Evolutionary conservation across 2,329 filamentous ascomycete genomes (phyloP), one percentile per base, ranked within the genome.

Genomic region (Cladophialophora exuberans): DNA sequence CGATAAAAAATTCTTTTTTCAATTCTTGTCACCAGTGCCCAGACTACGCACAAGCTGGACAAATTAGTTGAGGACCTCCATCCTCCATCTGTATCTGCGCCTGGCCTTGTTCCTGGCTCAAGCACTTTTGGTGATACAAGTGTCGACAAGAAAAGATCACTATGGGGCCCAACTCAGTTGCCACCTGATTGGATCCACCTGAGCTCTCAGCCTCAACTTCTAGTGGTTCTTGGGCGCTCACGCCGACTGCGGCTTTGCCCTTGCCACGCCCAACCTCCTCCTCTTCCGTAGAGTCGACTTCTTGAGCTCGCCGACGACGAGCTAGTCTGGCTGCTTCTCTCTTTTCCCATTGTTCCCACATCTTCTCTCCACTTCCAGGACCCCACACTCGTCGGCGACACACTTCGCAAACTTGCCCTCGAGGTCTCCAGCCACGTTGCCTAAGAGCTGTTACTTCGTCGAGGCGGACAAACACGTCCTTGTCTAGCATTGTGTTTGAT

Each of bases 371-470:
- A 0, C 90, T 86, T 0, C 91, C 92, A 0, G 92, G 90, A 0
- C 94, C 95, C 93, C 94, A 99, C 1, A 91, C 82, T 5, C 92
- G 80, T 43, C 83, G 83, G 43, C 86, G 86, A 64, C 95, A 99
- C 1, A 85, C 86, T 71, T 97, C 93, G 68, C 95, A 99, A 0
- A 87, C 87, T 50, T 93, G 92, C 0, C 90, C 88, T 26, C 87
- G 80, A 0, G 94, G 91, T 44, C 93, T 81, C 94, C 94, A 99
- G 1, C 94, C 95, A 22, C 86, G 84, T 70, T 92, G 88, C 2
- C 94, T 81, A 4, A 94, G 80, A 50, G 82, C 79, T 6, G 88
- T 84, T 4, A 90, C 86, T 63, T 89, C 83, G 38, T 85, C 79
- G 30, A 99, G 90, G 61, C 89, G 87, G 35, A 88, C 83, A 66